Evolutionary conservation across 2,329 filamentous ascomycete genomes (phyloP), one percentile per base, ranked within the genome.

Genomic region (Pezicula radicicola): DNA sequence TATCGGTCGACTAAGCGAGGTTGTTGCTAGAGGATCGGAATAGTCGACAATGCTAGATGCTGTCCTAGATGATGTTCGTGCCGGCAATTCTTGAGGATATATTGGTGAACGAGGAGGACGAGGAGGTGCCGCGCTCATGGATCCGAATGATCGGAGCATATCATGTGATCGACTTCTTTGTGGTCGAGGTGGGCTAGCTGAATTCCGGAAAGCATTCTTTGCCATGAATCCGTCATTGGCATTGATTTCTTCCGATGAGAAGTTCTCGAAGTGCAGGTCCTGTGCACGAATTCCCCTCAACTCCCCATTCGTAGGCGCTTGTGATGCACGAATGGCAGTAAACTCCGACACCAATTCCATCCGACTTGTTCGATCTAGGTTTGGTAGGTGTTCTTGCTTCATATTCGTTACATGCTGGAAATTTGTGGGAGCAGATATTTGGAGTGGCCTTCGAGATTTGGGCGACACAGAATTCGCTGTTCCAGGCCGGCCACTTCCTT

Each of bases 321-420:
- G 69, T 6, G 68, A 68, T 33, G 68, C 66, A 41, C 71, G 71
- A 47, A 73, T 60, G 12, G 69, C 68, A 15, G 73, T 71, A 51
- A 75, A 72, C 52, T 78, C 76, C 10, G 72, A 71, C 13, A 71
- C 70, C 46, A 75, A 60, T 27, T 76, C 70, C 45, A 67, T 65
- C 15, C 70, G 72, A 57, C 70, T 75, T 3, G 68, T 60, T 27
- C 69, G 66, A 40, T 72, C 68, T 6, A 75, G 55, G 50, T 69
- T 70, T 4, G 74, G 67, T 3, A 77, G 53, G 46, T 76, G 70
- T 28, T 83, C 76, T 44, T 75, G 76, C 12, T 75, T 70, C 12
- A 78, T 81, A 63, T 85, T 82, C 4, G 79, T 76, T 33, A 87
- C 73, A 65, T 87, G 83, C 62, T 85, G 82, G 55, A 87, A 87